Conservation (phyloP, 2,329 filamentous ascomycete species). For the Colletotrichum karsti region DNA sequence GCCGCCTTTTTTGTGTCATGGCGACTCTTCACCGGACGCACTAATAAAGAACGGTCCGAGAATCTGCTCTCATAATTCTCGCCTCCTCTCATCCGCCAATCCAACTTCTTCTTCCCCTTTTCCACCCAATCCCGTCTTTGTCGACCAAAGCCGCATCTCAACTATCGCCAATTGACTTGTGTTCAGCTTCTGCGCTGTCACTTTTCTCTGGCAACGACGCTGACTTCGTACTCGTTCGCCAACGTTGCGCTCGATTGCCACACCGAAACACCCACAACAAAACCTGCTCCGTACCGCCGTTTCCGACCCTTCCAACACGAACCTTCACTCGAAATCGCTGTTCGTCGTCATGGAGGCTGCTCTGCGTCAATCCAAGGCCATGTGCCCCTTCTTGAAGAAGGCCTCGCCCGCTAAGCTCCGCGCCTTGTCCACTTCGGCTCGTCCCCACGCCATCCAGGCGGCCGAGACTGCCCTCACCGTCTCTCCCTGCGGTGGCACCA, state of each 20-base stretch:
- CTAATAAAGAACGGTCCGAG: constrained; percentile 26
- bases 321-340: background rate
- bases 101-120: background rate
- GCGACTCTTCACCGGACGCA: constrained; percentile 28
- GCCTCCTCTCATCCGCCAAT: constrained; percentile 3
- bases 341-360: constrained; percentile 82
- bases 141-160: constrained; percentile 12
- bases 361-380: constrained; percentile 91
- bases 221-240: background rate
- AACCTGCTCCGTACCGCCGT: background rate
- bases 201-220: constrained; percentile 13
- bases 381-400: constrained; percentile 98
- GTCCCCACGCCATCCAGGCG: constrained; percentile 40
- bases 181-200: constrained; percentile 18
- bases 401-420: constrained; percentile 92
- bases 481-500: constrained; percentile 86
- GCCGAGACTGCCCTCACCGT: constrained; percentile 65
- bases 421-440: constrained; percentile 80
- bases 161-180: constrained; percentile 18
- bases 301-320: background rate
- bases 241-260: constrained; percentile 16
- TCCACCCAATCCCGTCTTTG: background rate
- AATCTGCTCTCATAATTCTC: constrained; percentile 19
- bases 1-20: constrained; percentile 22
- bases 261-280: constrained; percentile 6